Evolutionary conservation across 768 basidiomycete species (phyloP), one percentile per base, ranked within the genome.

Genomic region (Termitomyces sp.): DNA sequence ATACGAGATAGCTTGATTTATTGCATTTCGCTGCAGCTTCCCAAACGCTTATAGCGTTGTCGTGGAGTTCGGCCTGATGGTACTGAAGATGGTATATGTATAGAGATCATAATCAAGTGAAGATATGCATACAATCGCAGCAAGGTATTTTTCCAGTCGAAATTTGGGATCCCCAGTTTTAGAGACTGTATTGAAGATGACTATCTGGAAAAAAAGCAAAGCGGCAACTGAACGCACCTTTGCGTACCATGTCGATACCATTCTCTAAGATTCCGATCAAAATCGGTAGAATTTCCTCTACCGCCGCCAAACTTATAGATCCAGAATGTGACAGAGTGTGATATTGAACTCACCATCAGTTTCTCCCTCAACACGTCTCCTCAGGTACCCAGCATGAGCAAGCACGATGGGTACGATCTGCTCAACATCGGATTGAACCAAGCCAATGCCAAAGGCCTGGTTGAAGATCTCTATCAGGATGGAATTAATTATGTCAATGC

Each of bases 121-220:
- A 15, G 34, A 41, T 34, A 15, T 6, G 79, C 90, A 62, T 67
- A 96, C 95, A 51, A 91, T 75, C 48, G 83, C 81, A 42, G 87
- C 80, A 18, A 95, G 76, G 68, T 87, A 93, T 65, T 89, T 94
- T 69, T 99, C 95, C 33, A 98, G 73, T 49, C 89, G 83, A 51
- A 92, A 75, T 46, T 85, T 82, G 2, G 87, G 76, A 71, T 98
- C 96, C 2, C 93, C 93, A 3, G 75, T 69, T 60, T 81, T 79
- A 0, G 83, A 82, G 33, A 81, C 88, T 91, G 46, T 31, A 46
- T 30, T 16, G 55, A 53, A 54, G 7, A 20, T 56, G 33, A 45
- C 27, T 11, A 27, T 12, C 1, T 37, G 24, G 6, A 36, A 39
- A 6, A 36, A 39, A 42, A 46, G 8, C 30, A 20, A 36, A n/a